Evolutionary conservation across 2,329 filamentous ascomycete genomes (phyloP), one percentile per base, ranked within the genome.

Genomic region (Alternaria sp.): DNA sequence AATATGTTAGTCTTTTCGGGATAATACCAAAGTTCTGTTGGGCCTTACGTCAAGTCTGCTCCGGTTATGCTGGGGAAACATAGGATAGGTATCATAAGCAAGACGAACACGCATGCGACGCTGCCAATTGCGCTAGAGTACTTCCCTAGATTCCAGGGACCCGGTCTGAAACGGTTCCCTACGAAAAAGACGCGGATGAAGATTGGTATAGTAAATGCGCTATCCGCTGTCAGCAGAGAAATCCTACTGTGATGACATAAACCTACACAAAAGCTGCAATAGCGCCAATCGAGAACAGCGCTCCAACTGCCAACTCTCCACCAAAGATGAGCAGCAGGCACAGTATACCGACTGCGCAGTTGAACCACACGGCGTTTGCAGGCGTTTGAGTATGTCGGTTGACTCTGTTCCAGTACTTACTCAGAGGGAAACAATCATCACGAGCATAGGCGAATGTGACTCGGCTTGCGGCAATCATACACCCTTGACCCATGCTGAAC

Each of bases 401-500:
- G 52, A 92, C 88, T 25, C 79, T 72, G 69, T 86, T 87, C 81
- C 88, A 89, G 69, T 84, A 82, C 0, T 77, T 78, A 5, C 86
- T 88, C 6, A 86, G 71, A 0, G 89, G 89, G 71, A 92, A 90
- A 73, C 88, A 90, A 68, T 87, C 89, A 69, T 92, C 90, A 34
- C 90, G 87, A 18, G 90, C 89, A 76, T 92, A 92, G 16, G 89
- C 90, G 70, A 90, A 92, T 1, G 89, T 90, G 45, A 91, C 89
- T 49, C 90, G 85, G 22, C 86, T 89, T 6, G 85, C 85, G 8
- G 85, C 84, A 38, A 92, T 86, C 87, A 91, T 91, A 73, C 89
- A 90, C 2, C 89, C 90, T 74, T 92, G 89, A 6, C 90, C 90
- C 87, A 92, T 91, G 41, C 85, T 87, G 72, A 91, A 92, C 2